Percentiles rank a stretch among this genome's conserved stretches.
phyloP scores from a whole-genome alignment of 1,284 basidiomycete genomes.

The Phenoliferia sp. region DNA sequence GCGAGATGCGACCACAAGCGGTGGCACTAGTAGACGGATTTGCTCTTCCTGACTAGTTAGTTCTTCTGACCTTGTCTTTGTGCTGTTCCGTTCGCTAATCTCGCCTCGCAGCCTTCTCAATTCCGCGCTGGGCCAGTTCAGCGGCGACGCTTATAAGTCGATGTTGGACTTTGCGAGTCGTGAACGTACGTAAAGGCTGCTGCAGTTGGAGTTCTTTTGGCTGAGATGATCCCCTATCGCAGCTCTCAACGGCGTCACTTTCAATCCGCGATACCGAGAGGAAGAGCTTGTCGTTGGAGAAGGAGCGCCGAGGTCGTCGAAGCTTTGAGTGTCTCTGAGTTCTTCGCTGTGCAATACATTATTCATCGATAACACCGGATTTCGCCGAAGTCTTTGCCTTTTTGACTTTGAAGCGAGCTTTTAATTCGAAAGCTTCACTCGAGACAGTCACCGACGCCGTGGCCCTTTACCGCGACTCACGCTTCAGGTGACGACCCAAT shows the following conservation, averaged over 20 bases:
- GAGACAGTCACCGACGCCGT: too few relatives aligned
- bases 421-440: too few relatives aligned
- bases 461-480: too few relatives aligned
- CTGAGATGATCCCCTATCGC: not conserved
- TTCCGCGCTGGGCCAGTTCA: not conserved
- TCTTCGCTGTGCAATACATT: not conserved
- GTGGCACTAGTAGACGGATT: not conserved
- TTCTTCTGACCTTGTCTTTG: not conserved
- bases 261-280: not conserved
- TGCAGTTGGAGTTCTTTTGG: not conserved
- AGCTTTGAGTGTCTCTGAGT: not conserved
- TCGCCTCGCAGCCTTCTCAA: not conserved
- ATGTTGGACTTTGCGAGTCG: not conserved
- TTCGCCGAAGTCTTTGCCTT: too few relatives aligned
- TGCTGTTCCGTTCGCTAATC: too few relatives aligned
- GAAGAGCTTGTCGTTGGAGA: not conserved
- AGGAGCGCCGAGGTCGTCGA: not conserved
- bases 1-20: not conserved
- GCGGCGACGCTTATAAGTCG: not conserved
- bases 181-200: not conserved
- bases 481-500: too few relatives aligned
- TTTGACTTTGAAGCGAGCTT: too few relatives aligned
- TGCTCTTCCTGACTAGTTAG: not conserved
- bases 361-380: too few relatives aligned
- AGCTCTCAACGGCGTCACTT: not conserved